Base-by-base conservation (phyloP, 805 yeast species). In the Ogataea philodendri region DNA sequence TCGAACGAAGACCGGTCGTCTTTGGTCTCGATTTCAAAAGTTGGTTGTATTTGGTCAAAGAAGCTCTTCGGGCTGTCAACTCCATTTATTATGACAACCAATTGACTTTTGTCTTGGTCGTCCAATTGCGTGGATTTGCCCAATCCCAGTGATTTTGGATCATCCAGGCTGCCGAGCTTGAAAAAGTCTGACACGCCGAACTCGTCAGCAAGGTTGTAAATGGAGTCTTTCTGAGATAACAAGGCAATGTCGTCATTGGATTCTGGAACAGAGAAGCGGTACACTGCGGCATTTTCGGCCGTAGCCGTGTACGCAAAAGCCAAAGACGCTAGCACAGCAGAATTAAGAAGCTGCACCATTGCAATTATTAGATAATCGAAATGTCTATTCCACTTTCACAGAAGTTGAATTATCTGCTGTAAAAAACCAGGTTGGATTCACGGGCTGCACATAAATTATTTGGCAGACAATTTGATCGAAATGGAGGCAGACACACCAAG, bases 181-280 rank as follows among this genome's bases (percentile, higher is more conserved):
- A 62, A 65, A 40, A 54, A 53, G 15, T 59, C 62, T 15, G 69
- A 60, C 15, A 67, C 60, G 15, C 62, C 72, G 34, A 69, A 60
- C 37, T 61, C 64, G 45, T 71, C 75, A 23, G 74, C 69, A 42
- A 73, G 62, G 47, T 67, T 69, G 37, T 65, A 51, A 20, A 63
- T 51, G 3, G 74, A 67, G 32, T 65, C 66, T 16, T 51, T 32
- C 20, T 46, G 51, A 7, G 54, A 44, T 19, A 60, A 39, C 8
- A 45, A 30, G 19, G 52, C 44, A 7, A 22, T 14, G 9, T 30
- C 22, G 22, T 16, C 13, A 9, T 20, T 18, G 17, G 17, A 26
- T 10, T 32, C n/a, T 5, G 32, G 32, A 16, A 38, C 42, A 16
- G 41, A 41, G 28, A 46, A 40, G 26, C 44, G 51, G 39, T 28